A percentile compares a stretch with the other conserved stretches of the same genome.
Evolutionary conservation across 2,329 filamentous ascomycete genomes (phyloP).

Genomic region (Ophiostoma himal-ulmi): DNA sequence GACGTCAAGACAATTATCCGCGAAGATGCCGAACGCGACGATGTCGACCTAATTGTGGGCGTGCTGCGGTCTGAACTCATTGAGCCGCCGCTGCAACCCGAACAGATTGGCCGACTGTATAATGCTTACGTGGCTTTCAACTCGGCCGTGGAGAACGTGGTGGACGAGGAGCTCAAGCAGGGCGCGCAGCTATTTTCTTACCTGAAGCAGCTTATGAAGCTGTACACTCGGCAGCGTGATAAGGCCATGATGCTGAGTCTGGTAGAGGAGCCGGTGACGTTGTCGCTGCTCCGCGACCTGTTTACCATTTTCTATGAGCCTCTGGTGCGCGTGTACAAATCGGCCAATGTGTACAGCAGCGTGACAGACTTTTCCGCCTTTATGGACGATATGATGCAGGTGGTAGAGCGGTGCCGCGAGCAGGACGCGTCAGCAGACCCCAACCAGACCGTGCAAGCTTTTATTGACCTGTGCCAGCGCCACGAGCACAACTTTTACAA

Average conservation of each 20-base stretch:
- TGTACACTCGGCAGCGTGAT: conserved; percentile 84
- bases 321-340: conserved; percentile 94
- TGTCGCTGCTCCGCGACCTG: conserved; percentile 91
- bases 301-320: conserved; percentile 99
- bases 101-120: conserved; percentile 78
- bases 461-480: conserved; percentile 91
- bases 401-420: conserved; percentile 59
- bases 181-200: conserved; percentile 90
- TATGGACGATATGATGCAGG: conserved; percentile 82
- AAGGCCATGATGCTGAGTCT: conserved; percentile 96
- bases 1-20: conserved; percentile 67
- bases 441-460: conserved; percentile 95
- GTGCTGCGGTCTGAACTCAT: conserved; percentile 76
- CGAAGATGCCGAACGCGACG: conserved; percentile 63
- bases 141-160: conserved; percentile 74
- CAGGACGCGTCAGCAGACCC: conserved; percentile 88
- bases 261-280: conserved; percentile 93
- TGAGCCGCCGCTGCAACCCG: conserved; percentile 60
- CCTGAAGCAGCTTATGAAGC: conserved; percentile 88
- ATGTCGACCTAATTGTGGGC: conserved; percentile 78
- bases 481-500: conserved; percentile 98
- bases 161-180: conserved; percentile 80
- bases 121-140: conserved; percentile 97
- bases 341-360: conserved; percentile 94
- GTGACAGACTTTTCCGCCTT: conserved; percentile 95